Evolutionary conservation across 1,139 yeast genomes (phyloP).

Genomic region (Sugiyamaella paludigena): DNA sequence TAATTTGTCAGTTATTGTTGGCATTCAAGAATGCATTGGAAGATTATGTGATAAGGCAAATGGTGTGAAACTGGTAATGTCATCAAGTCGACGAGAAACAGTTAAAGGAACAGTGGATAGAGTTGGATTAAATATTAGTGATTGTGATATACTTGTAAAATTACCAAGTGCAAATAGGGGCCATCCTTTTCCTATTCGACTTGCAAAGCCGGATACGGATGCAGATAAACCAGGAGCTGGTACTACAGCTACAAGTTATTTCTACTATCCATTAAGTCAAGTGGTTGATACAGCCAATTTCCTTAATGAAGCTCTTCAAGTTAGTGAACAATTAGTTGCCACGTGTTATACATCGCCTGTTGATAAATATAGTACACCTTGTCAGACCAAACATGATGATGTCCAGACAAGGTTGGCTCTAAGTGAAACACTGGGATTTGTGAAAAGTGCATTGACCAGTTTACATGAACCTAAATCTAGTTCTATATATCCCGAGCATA

Average conservation of each 20-base stretch:
- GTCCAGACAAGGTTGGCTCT: conserved; percentile 16
- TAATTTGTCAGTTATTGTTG: conserved; percentile 27
- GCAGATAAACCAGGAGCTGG: conserved; percentile 2
- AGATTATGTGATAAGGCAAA: conserved; percentile 29
- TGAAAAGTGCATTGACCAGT: conserved; percentile 25
- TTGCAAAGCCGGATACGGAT: conserved; percentile 8
- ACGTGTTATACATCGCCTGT: conserved; percentile 2
- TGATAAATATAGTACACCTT: not conserved
- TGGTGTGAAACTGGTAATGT: conserved; percentile 36
- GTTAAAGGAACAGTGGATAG: conserved; percentile 36
- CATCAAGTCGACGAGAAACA: conserved; percentile 34
- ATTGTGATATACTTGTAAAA: conserved; percentile 30
- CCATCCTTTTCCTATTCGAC: conserved; percentile 19
- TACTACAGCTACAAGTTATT: not conserved
- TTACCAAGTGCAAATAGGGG: conserved; percentile 22
- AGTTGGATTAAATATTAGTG: conserved; percentile 28
- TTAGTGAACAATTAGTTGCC: conserved; percentile 5
- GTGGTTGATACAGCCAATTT: conserved; percentile 30
- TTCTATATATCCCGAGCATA: conserved; percentile 25
- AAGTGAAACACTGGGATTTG: conserved; percentile 17
- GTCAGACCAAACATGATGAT: conserved; percentile 1
- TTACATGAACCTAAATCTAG: conserved; percentile 25
- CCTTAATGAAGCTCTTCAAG: conserved; percentile 20
- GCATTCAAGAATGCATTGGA: conserved; percentile 32
- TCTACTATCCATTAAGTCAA: conserved; percentile 24